A percentile compares a stretch with the other conserved stretches of the same genome.
Evolutionary conservation across 1,284 basidiomycete species (phyloP).

Genomic region (Rhodotorula sp.): DNA sequence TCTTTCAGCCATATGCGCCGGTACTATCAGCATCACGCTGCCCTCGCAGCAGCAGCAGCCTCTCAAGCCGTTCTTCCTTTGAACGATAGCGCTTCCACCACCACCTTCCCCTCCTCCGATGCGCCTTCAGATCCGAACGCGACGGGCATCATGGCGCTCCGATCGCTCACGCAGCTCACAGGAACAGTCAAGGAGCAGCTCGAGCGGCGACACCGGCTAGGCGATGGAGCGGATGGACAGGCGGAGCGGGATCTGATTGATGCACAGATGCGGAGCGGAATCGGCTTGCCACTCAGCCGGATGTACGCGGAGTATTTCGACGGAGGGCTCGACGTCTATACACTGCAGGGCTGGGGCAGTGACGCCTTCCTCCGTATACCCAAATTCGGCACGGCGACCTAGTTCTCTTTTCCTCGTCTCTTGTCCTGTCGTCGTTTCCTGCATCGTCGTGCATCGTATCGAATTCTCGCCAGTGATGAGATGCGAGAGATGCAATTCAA

Average conservation of each 20-base stretch:
- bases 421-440: neutral
- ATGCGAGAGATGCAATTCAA: too few relatives aligned
- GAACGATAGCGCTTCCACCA: neutral
- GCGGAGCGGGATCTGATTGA: conserved; percentile 25
- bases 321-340: conserved; percentile 38
- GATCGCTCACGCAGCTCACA: conserved; percentile 12
- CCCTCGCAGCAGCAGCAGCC: neutral
- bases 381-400: conserved; percentile 32
- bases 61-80: neutral
- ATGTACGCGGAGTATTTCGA: conserved; percentile 44
- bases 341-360: conserved; percentile 38
- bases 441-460: neutral
- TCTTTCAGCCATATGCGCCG: conserved; percentile 40
- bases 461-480: neutral
- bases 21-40: conserved; percentile 35
- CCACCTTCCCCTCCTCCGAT: neutral
- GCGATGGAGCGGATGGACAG: conserved; percentile 1
- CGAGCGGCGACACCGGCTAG: neutral
- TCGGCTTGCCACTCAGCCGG: conserved; percentile 41
- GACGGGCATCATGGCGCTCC: conserved; percentile 23
- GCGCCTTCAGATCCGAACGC: neutral
- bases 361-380: conserved; percentile 39
- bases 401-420: neutral
- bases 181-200: conserved; percentile 29
- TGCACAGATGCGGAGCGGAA: conserved; percentile 37